Conservation (phyloP, 805 yeast species). For the Starmerella sp. region DNA sequence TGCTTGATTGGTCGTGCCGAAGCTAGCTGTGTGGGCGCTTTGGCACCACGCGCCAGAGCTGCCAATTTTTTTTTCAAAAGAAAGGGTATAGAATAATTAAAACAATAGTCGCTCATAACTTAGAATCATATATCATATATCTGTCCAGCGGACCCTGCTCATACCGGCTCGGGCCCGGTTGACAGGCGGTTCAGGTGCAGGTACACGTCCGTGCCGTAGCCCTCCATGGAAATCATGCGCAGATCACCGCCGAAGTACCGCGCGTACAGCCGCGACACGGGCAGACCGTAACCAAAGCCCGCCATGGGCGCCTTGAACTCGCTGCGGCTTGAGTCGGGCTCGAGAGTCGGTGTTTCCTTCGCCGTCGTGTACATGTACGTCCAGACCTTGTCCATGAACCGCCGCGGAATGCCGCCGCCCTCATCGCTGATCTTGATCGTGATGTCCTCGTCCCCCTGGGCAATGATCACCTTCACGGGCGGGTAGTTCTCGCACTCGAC, state of each 20-base stretch:
- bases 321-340: slow-evolving; percentile 45
- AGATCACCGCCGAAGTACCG: slow-evolving; percentile 86
- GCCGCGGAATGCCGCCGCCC: slow-evolving; percentile 86
- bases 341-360: slow-evolving; percentile 54
- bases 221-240: slow-evolving; percentile 81
- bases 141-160: background rate
- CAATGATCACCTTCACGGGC: slow-evolving; percentile 73
- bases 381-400: slow-evolving; percentile 79
- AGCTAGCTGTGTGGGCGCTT: too few relatives aligned
- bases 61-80: background rate
- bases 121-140: background rate
- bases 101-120: background rate
- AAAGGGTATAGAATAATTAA: background rate
- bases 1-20: too few relatives aligned
- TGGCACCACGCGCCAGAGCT: too few relatives aligned
- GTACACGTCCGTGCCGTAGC: slow-evolving; percentile 88
- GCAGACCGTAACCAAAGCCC: slow-evolving; percentile 86
- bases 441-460: slow-evolving; percentile 82
- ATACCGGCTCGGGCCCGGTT: slow-evolving; percentile 55
- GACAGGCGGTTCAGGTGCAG: slow-evolving; percentile 72
- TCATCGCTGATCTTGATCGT: slow-evolving; percentile 85
- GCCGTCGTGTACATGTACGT: slow-evolving; percentile 86
- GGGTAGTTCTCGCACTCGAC: slow-evolving; percentile 63
- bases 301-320: slow-evolving; percentile 86
- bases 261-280: slow-evolving; percentile 74